Evolutionary conservation across 805 yeast species (phyloP).

Genomic region (Lipomyces kockii): DNA sequence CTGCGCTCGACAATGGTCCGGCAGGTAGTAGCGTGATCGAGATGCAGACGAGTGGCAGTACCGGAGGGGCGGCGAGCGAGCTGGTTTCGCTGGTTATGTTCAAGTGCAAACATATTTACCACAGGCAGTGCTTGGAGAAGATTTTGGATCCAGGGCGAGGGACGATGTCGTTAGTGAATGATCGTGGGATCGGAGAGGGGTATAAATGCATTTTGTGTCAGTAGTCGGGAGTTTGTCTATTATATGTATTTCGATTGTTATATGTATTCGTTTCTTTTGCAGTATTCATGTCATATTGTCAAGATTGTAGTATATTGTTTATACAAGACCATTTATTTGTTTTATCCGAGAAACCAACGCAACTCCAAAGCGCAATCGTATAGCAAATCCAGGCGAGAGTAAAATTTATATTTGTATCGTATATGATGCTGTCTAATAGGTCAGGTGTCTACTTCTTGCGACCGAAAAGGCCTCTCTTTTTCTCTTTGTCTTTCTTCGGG

Average conservation of each 20-base stretch:
- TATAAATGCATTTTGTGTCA: slow-evolving; percentile 30
- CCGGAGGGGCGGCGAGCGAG: slow-evolving; percentile 8
- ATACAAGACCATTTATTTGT: background rate
- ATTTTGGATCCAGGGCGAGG: slow-evolving; percentile 21
- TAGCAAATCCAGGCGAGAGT: background rate
- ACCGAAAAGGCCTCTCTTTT: slow-evolving; percentile 82
- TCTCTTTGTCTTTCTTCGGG: slow-evolving; percentile 57
- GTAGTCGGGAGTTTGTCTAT: background rate
- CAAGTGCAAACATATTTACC: slow-evolving; percentile 37
- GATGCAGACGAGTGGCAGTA: background rate
- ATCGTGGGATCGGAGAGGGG: slow-evolving; percentile 29
- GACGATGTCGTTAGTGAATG: slow-evolving; percentile 12
- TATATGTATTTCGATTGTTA: background rate
- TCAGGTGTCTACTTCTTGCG: slow-evolving; percentile 51
- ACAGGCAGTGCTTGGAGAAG: slow-evolving; percentile 33
- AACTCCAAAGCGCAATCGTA: background rate
- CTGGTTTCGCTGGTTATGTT: slow-evolving; percentile 37
- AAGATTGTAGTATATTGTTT: background rate
- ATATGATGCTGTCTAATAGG: background rate
- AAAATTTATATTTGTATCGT: background rate
- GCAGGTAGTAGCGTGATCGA: slow-evolving; percentile 1
- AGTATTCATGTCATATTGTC: background rate
- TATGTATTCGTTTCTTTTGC: background rate
- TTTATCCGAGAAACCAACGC: no score
- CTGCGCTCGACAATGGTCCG: slow-evolving; percentile 6